Evolutionary conservation across 176 grass and related monocot species (phyloP).

Genomic region (Chloris gayana): DNA sequence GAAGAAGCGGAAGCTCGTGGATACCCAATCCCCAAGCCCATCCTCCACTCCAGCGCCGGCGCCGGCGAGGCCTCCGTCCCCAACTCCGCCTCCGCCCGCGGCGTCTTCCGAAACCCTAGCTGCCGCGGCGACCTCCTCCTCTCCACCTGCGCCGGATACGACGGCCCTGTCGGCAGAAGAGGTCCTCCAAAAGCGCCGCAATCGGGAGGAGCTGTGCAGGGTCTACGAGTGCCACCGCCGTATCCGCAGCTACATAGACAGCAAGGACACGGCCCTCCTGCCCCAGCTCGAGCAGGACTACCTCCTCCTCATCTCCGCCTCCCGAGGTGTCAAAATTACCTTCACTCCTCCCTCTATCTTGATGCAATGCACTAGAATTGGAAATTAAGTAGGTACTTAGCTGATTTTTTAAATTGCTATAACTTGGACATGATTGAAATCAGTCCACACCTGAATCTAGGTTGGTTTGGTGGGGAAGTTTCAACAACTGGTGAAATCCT

Average conservation of each 20-base stretch:
- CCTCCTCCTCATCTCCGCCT: slow-evolving; percentile 81
- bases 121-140: slow-evolving; percentile 23
- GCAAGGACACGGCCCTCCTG: slow-evolving; percentile 64
- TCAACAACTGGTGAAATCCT: slow-evolving; percentile 2
- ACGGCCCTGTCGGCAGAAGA: slow-evolving; percentile 51
- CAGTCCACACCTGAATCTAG: slow-evolving; percentile 15
- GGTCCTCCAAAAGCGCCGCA: slow-evolving; percentile 60
- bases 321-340: slow-evolving; percentile 57
- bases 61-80: slow-evolving; percentile 46
- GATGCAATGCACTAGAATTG: neutral
- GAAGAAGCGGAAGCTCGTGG: slow-evolving; percentile 82
- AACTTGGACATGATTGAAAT: slow-evolving; percentile 2
- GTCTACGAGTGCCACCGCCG: slow-evolving; percentile 66
- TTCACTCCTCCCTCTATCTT: neutral
- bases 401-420: slow-evolving; percentile 3
- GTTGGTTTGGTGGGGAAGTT: neutral
- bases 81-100: slow-evolving; percentile 18
- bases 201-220: slow-evolving; percentile 64
- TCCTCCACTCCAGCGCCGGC: slow-evolving; percentile 31
- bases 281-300: slow-evolving; percentile 85
- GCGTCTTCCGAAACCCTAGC: slow-evolving; percentile 41
- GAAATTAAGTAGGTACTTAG: neutral
- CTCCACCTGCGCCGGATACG: slow-evolving; percentile 36
- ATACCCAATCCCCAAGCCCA: slow-evolving; percentile 27
- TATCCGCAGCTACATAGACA: slow-evolving; percentile 59